A percentile compares a stretch with the other conserved stretches of the same genome.
Evolutionary conservation across 805 yeast species (phyloP).

Genomic region (Ogataea neopini): DNA sequence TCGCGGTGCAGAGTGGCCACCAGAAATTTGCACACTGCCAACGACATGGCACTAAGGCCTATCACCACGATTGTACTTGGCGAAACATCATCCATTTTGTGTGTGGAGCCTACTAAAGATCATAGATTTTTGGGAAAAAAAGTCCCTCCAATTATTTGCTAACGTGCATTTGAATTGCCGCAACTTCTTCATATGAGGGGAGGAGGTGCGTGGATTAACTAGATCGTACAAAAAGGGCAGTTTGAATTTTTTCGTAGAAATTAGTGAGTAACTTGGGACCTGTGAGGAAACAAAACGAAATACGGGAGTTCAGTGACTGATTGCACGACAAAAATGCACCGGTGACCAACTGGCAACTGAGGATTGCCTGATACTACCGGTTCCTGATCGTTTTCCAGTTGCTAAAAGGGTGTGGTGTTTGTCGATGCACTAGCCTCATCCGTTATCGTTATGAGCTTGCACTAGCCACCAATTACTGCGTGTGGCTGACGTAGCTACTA

Average conservation of each 20-base stretch:
- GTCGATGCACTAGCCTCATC: too few species aligned
- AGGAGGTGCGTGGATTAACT: background rate
- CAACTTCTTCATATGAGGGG: background rate
- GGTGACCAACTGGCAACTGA: too few species aligned
- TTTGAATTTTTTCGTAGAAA: background rate
- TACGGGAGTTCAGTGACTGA: too few species aligned
- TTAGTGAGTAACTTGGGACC: background rate
- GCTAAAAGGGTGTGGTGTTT: too few species aligned
- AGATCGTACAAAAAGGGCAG: background rate
- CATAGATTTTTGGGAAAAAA: background rate
- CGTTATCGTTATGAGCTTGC: too few species aligned
- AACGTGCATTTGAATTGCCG: background rate
- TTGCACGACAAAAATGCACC: too few species aligned
- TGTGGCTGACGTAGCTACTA: too few species aligned
- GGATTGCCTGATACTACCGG: too few species aligned
- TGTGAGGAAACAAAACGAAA: too few species aligned
- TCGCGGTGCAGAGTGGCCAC: constrained; percentile 6
- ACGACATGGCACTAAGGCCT: constrained; percentile 19
- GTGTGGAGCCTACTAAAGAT: background rate
- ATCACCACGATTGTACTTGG: constrained; percentile 11
- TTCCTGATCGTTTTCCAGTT: too few species aligned
- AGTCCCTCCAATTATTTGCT: constrained; percentile 1
- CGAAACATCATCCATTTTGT: constrained; percentile 6
- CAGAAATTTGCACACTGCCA: constrained; percentile 13
- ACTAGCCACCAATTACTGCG: too few species aligned